A percentile compares a stretch with the other conserved stretches of the same genome.
Evolutionary conservation across 352 stramenopile genomes (phyloP).

Genomic region (Thraustotheca clavata): DNA sequence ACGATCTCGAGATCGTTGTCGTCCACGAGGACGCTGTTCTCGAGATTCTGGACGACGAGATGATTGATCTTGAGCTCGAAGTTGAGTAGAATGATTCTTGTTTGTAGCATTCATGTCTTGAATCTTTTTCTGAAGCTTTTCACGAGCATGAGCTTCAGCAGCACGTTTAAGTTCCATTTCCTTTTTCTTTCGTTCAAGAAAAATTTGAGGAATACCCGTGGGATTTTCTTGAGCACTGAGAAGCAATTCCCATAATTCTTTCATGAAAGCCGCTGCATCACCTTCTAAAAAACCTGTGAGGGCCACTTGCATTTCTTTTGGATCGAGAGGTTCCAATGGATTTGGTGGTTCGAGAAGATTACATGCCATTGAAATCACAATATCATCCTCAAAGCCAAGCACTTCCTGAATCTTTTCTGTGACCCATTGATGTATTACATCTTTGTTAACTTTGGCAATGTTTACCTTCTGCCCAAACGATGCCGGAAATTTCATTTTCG

Average conservation of each 20-base stretch:
- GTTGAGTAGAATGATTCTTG: not conserved
- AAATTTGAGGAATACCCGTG: conserved; percentile 75
- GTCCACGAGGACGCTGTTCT: not conserved
- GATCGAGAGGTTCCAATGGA: conserved; percentile 54
- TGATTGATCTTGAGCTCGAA: not conserved
- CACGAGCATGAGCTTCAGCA: conserved; percentile 39
- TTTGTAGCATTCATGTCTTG: not conserved
- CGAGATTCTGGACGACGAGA: not conserved
- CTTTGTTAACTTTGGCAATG: conserved; percentile 83
- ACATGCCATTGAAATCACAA: conserved; percentile 77
- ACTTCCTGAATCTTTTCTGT: conserved; percentile 77
- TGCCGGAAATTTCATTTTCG: conserved; percentile 68
- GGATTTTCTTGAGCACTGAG: conserved; percentile 82
- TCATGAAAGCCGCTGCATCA: conserved; percentile 66
- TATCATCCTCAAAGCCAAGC: conserved; percentile 89
- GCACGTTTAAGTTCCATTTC: conserved; percentile 54
- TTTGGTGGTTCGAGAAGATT: conserved; percentile 79
- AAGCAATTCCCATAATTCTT: conserved; percentile 87
- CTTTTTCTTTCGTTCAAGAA: conserved; percentile 88
- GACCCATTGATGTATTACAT: conserved; percentile 87
- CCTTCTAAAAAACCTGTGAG: conserved; percentile 90
- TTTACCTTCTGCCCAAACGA: conserved; percentile 77
- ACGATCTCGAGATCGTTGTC: not conserved
- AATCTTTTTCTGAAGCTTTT: conserved; percentile 17
- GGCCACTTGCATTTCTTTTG: conserved; percentile 80